Conservation (phyloP, 345 rosid genomes). For the Rhizophora mangle region DNA sequence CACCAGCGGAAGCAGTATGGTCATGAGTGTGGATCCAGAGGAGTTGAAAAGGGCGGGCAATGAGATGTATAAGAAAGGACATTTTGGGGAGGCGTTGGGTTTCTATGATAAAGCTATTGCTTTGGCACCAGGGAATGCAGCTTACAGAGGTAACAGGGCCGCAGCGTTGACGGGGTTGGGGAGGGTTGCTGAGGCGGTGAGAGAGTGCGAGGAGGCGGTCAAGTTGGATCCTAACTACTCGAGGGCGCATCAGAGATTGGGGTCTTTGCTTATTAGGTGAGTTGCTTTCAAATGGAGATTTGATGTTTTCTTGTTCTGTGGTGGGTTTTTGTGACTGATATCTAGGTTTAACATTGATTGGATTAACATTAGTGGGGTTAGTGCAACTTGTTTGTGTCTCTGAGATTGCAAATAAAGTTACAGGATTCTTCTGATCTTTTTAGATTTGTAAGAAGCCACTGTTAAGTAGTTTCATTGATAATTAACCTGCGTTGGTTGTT, state of each 20-base stretch:
- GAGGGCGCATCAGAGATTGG: conserved; percentile 91
- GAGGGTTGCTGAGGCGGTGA: conserved; percentile 69
- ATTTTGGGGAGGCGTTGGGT: conserved; percentile 70
- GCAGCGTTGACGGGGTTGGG: conserved; percentile 67
- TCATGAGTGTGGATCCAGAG: conserved; percentile 47
- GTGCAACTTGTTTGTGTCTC: too few relatives aligned
- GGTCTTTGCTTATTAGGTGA: conserved; percentile 74
- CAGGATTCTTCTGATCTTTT: too few relatives aligned
- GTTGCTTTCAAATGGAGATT: conserved; percentile 2
- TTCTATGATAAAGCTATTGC: conserved; percentile 79
- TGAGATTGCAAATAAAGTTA: too few relatives aligned
- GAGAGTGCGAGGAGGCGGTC: conserved; percentile 79
- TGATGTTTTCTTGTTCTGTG: neutral
- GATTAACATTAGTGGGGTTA: too few relatives aligned
- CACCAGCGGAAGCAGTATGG: neutral
- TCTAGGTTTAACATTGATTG: neutral
- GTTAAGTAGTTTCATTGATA: neutral
- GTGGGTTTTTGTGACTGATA: too few relatives aligned
- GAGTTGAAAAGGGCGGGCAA: conserved; percentile 72
- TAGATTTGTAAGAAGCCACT: too few relatives aligned
- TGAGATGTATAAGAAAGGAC: conserved; percentile 70
- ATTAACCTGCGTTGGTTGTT: neutral
- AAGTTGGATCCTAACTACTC: conserved; percentile 66
- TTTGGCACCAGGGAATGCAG: conserved; percentile 60
- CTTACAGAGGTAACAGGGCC: conserved; percentile 74